A percentile compares a stretch with the other conserved stretches of the same genome.
These are phyloP conservation scores for Penicillium palitans DNA, from an alignment of 2,329 filamentous ascomycete genomes.

Conservation along the genomic window DNA sequence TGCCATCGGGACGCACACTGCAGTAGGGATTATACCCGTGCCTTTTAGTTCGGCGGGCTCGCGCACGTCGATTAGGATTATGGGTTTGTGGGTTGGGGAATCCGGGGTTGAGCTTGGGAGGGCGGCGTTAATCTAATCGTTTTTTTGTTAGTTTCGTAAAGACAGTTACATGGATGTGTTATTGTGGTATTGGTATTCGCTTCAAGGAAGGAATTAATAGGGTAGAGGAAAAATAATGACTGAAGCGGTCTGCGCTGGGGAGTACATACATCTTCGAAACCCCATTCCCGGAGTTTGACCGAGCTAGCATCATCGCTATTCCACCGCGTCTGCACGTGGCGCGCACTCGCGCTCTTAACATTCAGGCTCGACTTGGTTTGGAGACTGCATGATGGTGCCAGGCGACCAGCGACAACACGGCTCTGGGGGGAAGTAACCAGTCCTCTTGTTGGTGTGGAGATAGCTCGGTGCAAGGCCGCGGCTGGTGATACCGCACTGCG, in stretches of 20 bases:
- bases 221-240: not conserved
- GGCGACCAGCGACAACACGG: not conserved
- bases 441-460: conserved; percentile 19
- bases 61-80: conserved; percentile 49
- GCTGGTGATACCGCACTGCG: conserved; percentile 7
- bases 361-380: not conserved
- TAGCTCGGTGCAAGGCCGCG: conserved; percentile 11
- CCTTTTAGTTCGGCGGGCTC: conserved; percentile 48
- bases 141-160: conserved; percentile 1
- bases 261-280: conserved; percentile 39
- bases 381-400: not conserved
- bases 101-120: conserved; percentile 27
- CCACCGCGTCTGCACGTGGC: conserved; percentile 20
- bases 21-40: conserved; percentile 67
- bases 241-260: too few species aligned
- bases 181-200: not conserved
- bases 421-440: conserved; percentile 2
- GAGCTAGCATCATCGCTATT: conserved; percentile 19
- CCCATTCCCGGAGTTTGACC: conserved; percentile 29
- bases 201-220: not conserved
- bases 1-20: conserved; percentile 78
- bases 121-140: conserved; percentile 36
- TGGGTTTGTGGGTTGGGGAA: conserved; percentile 29
- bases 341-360: not conserved
- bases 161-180: not conserved